A percentile compares a stretch with the other conserved stretches of the same genome.
These are phyloP conservation scores for Ceratobasidium papillatum DNA, from an alignment of 1,284 basidiomycete genomes.

Conservation along the genomic window DNA sequence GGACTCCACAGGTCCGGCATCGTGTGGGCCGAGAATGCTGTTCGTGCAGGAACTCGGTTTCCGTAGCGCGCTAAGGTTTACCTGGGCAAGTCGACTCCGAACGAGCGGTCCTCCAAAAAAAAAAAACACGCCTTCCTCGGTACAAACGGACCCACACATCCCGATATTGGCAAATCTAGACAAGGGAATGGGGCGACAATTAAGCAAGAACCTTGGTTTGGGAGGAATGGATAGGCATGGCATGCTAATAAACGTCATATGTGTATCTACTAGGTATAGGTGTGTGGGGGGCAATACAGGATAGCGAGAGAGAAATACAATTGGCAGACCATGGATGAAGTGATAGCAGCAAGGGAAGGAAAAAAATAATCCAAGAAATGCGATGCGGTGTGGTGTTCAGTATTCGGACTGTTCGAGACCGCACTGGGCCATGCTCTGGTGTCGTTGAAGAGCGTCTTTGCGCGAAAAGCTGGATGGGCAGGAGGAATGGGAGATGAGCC, in stretches of 20 bases:
- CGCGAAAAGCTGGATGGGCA: conserved; percentile 16
- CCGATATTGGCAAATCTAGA: not conserved
- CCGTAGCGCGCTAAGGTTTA: not conserved
- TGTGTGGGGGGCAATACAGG: not conserved
- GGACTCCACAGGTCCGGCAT: not conserved
- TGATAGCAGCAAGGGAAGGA: not conserved
- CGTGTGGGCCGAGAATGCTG: not conserved
- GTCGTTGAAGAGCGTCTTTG: conserved; percentile 32
- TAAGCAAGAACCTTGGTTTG: no score
- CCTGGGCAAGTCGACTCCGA: not conserved
- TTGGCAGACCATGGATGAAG: no score
- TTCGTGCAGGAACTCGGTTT: no score
- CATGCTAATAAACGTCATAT: not conserved
- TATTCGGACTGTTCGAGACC: conserved; percentile 22
- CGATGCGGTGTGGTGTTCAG: not conserved
- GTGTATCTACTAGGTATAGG: not conserved
- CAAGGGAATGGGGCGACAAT: not conserved
- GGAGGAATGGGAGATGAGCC: not conserved
- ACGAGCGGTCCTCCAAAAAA: not conserved
- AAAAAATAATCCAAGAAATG: no score
- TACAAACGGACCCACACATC: conserved; percentile 6
- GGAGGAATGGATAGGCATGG: not conserved
- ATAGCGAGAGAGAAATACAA: not conserved
- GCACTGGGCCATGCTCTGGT: conserved; percentile 39
- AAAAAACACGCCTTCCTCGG: not conserved